A percentile compares a stretch with the other conserved stretches of the same genome.
Conservation (phyloP, 495 filamentous ascomycete genomes). For the Acidomyces sp. region DNA sequence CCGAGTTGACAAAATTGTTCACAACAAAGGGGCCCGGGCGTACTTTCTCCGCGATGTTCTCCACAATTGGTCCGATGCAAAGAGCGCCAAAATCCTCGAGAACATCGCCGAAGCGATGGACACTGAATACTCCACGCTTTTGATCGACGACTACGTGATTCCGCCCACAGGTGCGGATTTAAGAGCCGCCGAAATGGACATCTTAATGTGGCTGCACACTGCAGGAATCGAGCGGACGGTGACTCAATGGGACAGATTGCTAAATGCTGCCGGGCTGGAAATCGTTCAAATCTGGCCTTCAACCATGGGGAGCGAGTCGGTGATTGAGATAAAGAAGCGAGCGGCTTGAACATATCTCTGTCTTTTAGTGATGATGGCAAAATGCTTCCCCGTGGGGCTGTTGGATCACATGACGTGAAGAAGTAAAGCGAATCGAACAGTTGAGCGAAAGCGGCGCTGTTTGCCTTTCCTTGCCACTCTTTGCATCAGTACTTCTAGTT, state of each 20-base stretch:
- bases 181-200: constrained; percentile 4
- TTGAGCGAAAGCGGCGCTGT: too few relatives aligned
- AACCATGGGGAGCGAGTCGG: neutral
- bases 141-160: constrained; percentile 11
- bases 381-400: too few relatives aligned
- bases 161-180: neutral
- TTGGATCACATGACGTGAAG: too few relatives aligned
- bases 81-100: constrained; percentile 1
- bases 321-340: constrained; percentile 7
- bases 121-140: constrained; percentile 3
- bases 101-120: constrained; percentile 12
- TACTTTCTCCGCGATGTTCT: constrained; percentile 9
- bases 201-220: constrained; percentile 3
- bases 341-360: too few relatives aligned
- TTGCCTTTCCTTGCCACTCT: too few relatives aligned
- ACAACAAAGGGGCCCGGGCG: neutral
- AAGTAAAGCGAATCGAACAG: too few relatives aligned
- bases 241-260: constrained; percentile 5
- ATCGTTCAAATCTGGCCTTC: constrained; percentile 6
- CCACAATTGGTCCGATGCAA: constrained; percentile 15
- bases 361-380: too few relatives aligned
- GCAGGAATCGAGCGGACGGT: constrained; percentile 2
- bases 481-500: too few relatives aligned
- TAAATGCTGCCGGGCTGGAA: constrained; percentile 7
- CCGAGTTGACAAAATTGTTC: too few relatives aligned